Evolutionary conservation across 2,329 filamentous ascomycete species (phyloP).

Genomic region (Leptodontidium sp.): DNA sequence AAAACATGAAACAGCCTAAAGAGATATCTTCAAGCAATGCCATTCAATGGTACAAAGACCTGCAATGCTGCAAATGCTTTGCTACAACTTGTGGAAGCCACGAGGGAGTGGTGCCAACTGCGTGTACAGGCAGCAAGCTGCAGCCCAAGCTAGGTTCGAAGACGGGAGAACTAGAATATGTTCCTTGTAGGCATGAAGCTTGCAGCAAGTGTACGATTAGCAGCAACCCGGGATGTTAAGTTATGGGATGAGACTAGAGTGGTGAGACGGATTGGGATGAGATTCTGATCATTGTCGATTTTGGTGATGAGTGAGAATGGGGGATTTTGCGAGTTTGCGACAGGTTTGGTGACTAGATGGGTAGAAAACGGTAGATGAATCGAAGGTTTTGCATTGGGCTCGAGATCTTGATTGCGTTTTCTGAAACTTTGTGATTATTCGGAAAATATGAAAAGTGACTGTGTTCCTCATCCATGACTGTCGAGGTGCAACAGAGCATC

Average conservation of each 20-base stretch:
- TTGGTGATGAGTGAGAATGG: too few relatives aligned
- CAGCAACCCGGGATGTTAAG: neutral
- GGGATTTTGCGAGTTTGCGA: too few relatives aligned
- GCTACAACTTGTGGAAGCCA: neutral
- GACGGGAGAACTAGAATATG: neutral
- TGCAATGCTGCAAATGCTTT: slow-evolving; percentile 7
- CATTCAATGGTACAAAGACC: slow-evolving; percentile 1
- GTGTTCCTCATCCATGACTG: neutral
- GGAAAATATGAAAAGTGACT: neutral
- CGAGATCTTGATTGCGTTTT: too few relatives aligned
- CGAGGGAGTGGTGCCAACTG: neutral
- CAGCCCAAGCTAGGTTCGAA: neutral
- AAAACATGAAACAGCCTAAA: neutral
- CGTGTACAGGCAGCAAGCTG: neutral
- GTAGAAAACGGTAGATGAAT: too few relatives aligned
- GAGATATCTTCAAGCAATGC: neutral
- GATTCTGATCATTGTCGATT: too few relatives aligned
- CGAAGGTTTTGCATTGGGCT: too few relatives aligned
- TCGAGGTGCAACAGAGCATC: neutral
- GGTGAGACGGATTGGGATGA: too few relatives aligned
- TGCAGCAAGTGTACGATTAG: neutral
- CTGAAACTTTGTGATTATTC: too few relatives aligned
- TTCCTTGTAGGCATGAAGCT: neutral
- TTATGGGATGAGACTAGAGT: neutral
- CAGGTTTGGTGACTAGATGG: too few relatives aligned